Percentiles rank a stretch among this genome's conserved stretches.
phyloP scores from a whole-genome alignment of 208 protist species.

The Leptomonas pyrrhocoris region DNA sequence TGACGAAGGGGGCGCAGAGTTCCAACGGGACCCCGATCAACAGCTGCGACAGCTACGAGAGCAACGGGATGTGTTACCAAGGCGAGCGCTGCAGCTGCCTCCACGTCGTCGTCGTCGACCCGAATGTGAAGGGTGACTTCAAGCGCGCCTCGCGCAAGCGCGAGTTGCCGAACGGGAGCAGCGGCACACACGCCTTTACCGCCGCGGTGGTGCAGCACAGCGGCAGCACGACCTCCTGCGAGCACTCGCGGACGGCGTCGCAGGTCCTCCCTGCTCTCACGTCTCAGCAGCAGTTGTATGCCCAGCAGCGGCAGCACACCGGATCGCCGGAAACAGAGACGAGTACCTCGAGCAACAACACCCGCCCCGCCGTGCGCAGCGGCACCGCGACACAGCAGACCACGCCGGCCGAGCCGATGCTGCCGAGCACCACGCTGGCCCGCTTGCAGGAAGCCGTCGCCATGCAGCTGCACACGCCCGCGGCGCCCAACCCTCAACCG shows the following conservation, averaged over 20 bases:
- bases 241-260: conserved; percentile 2
- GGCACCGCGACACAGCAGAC: neutral
- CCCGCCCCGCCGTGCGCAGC: neutral
- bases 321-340: conserved; percentile 22
- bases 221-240: conserved; percentile 2
- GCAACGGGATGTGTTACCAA: conserved; percentile 72
- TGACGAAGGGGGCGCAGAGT: conserved; percentile 11
- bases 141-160: conserved; percentile 45
- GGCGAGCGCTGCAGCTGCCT: conserved; percentile 74
- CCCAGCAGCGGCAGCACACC: conserved; percentile 8
- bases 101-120: conserved; percentile 72
- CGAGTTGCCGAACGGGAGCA: conserved; percentile 1
- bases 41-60: conserved; percentile 31
- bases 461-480: conserved; percentile 7
- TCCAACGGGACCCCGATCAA: neutral
- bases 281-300: conserved; percentile 3
- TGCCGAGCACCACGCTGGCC: conserved; percentile 6
- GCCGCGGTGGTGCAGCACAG: neutral
- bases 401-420: neutral
- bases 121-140: conserved; percentile 57
- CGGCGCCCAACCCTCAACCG: conserved; percentile 2
- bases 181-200: neutral
- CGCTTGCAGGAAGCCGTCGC: conserved; percentile 8
- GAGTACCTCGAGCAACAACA: conserved; percentile 17
- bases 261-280: neutral